Evolutionary conservation across 2,329 filamentous ascomycete genomes (phyloP), one percentile per base, ranked within the genome.

Genomic region (Cladophialophora immunda): DNA sequence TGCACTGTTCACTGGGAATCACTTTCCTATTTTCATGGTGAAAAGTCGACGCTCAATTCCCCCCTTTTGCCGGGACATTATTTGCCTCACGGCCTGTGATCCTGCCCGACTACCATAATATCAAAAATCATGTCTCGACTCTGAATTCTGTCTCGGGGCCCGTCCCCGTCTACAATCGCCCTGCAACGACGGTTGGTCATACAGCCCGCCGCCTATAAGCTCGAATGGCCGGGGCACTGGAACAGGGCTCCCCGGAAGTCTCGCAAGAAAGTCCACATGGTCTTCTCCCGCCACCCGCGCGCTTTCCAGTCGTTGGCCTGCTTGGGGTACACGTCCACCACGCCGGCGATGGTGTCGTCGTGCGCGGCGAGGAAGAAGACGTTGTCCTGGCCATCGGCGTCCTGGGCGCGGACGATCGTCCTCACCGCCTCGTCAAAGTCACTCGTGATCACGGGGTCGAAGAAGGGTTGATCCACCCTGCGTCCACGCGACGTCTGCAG

Each of bases 331-430:
- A 76, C 61, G 60, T 75, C 69, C 15, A 72, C 61, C 13, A 72
- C 64, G 15, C 72, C 72, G 3, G 68, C 61, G 54, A 77, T 50
- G 4, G 68, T 66, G 19, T 58, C 56, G 55, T 76, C 76, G 56
- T 78, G 75, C 17, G 74, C 74, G 11, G 73, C 68, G 34, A 70
- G 59, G 8, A 76, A 71, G 38, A 76, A 69, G 2, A 77, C 70
- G 58, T 75, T 70, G 2, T 71, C 66, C 45, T 72, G 66, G 4
- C 67, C 73, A 45, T 77, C 75, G 27, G 58, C 62, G 17, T 58
- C 34, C 32, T 68, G 66, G 25, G 58, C 58, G 32, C 66, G 63
- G 13, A 62, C 58, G 45, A 70, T 70, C 19, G 66, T 68, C 22
- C 58, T 30, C 15, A 64, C 41, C 1, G 64, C 68, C 29, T 52